Evolutionary conservation across 148 eudicot species (phyloP).

Genomic region (Camellia granthamiana): DNA sequence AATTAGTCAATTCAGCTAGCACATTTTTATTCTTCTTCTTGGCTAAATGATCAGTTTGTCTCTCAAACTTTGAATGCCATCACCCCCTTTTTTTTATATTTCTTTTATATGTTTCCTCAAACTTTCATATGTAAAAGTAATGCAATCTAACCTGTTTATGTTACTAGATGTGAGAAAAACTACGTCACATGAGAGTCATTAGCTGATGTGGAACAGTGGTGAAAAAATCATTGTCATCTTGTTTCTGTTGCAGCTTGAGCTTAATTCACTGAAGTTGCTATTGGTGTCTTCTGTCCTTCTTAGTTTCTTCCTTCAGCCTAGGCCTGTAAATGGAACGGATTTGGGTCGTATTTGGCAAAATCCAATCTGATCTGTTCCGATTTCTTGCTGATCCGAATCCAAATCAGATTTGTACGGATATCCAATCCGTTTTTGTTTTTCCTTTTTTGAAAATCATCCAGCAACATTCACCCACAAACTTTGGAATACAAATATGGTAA

Average conservation of each 20-base stretch:
- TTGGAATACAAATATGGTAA: no score
- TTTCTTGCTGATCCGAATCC: no score
- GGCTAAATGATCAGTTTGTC: background rate
- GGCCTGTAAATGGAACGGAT: no score
- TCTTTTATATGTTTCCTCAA: background rate
- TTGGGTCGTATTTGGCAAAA: no score
- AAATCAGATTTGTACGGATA: no score
- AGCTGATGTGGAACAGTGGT: background rate
- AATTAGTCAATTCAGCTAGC: background rate
- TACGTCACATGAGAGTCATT: background rate
- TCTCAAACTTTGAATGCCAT: no score
- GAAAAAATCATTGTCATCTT: background rate
- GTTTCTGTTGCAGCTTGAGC: background rate
- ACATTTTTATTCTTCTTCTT: background rate
- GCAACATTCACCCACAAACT: no score
- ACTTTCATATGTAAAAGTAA: background rate
- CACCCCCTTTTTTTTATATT: no score
- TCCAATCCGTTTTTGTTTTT: no score
- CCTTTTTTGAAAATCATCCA: no score
- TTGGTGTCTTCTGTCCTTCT: background rate
- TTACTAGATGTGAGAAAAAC: constrained; percentile 3
- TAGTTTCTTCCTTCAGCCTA: background rate
- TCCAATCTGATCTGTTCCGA: no score
- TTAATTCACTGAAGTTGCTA: background rate
- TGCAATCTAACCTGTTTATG: background rate